Evolutionary conservation across 2,329 filamentous ascomycete species (phyloP), one percentile per base, ranked within the genome.

Genomic region (Diaporthe batatas): DNA sequence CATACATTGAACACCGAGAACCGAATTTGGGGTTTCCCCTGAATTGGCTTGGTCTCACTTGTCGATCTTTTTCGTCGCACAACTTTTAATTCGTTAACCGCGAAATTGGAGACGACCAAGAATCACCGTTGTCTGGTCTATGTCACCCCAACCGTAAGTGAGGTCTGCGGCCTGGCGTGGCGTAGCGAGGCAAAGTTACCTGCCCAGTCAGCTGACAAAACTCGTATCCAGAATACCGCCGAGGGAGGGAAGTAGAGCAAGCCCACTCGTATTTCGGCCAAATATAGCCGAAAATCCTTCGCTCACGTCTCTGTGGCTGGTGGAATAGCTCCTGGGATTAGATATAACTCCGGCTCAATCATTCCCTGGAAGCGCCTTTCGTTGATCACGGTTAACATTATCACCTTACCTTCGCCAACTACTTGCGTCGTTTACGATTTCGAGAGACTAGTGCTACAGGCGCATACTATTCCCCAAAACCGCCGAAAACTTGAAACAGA

Each of bases 121-220:
- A 18, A 34, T 64, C n/a, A 34, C 58, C 47, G 18, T 34, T 25
- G 21, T 42, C 3, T 42, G 25, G 25, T 29, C 47, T 25, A 47
- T 47, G 58, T 49, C 42, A 64, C 58, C 42, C 25, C 25, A 64
- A 25, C 39, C 25, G 29, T 10, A 25, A 10, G 18, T 34, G 25
- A 32, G 42, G 18, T 3, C 25, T 62, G 58, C 23, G n/a, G n/a
- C n/a, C 23, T 49, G 23, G 58, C 36, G 36, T 39, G 29, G 58
- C 25, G 42, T 34, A 23, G 25, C 58, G 39, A 47, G 18, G 23
- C 25, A 47, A 32, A 32, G 25, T 6, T 62, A 3, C 25, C 57
- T 62, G 36, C 57, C 29, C 36, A 44, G 39, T 64, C 42, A 49
- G 58, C 58, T 64, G 58, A 49, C 42, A 64, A 64, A 64, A 32